Evolutionary conservation across 352 stramenopile genomes (phyloP), one percentile per base, ranked within the genome.

Genomic region (Peronospora destructor): DNA sequence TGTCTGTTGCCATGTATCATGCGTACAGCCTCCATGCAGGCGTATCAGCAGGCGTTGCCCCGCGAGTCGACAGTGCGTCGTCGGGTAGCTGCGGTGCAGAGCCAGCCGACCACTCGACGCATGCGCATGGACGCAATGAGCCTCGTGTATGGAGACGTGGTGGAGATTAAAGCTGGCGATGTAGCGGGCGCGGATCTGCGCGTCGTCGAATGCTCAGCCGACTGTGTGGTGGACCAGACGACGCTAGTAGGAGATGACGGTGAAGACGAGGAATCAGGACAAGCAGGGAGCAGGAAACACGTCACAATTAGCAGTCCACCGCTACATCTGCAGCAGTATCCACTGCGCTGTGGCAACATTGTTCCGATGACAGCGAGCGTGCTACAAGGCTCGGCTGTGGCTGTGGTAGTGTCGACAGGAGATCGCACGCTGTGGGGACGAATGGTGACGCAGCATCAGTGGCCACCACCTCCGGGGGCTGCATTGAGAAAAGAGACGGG

Each of bases 1-100:
- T 96, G 86, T 52, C 50, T 98, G 45, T 63, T 98, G 42, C 91
- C 94, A 6, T 97, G 91, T 66, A 87, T 98, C 28, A 80, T 95
- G 52, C 81, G 86, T 42, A 88, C 91, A 14, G 57, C 78, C 12
- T 90, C 79, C 38, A 97, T 97, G 87, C 89, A 95, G 64, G 66
- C 77, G 34, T 97, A 95, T 61, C 70, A 84, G 32, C 45, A 62
- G 14, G 76, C 82, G 42, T 69, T 96, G 25, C 88, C 94, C 4
- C 81, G 93, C 13, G 89, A 97, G 62, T 79, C 87, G 13, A 85
- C 89, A n/a, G 87, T 97, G 12, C 59, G 87, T 32, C 74, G 91
- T 45, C 58, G 55, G 19, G 43, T 70, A 37, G 34, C 26, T 19
- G 9, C 37, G 8, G 19, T 25, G 1, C 58, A 64, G 29, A 50